Conservation (phyloP, 163 green algal species). For the Scenedesmus sp. region DNA sequence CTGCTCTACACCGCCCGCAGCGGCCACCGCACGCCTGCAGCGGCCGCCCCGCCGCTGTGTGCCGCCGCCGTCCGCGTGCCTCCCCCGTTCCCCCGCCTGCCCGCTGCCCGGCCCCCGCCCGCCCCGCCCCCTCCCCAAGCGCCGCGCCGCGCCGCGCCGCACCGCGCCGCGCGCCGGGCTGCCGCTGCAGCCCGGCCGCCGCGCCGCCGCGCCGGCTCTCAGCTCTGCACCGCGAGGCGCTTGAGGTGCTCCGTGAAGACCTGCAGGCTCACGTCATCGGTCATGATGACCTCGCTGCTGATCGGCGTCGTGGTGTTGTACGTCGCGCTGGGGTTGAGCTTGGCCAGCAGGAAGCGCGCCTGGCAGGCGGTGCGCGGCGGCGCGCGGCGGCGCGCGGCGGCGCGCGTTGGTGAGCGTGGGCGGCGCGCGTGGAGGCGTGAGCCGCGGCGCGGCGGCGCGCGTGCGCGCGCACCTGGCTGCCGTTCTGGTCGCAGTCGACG, state of each 20-base stretch:
- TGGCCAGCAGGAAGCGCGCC: slow-evolving; percentile 96
- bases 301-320: slow-evolving; percentile 71
- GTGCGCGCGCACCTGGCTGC: slow-evolving; percentile 73
- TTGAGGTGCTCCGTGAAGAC: slow-evolving; percentile 98
- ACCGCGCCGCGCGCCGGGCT: too few species aligned
- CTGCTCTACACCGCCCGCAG: too few species aligned
- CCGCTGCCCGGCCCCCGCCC: too few species aligned
- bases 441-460: too few species aligned
- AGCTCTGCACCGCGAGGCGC: slow-evolving; percentile 87
- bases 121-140: too few species aligned
- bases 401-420: not conserved
- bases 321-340: slow-evolving; percentile 95
- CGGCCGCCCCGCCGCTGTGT: too few species aligned
- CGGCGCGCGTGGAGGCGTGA: not conserved
- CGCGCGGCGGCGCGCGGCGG: not conserved
- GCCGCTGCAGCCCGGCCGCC: too few species aligned
- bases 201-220: not conserved
- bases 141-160: too few species aligned
- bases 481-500: slow-evolving; percentile 98
- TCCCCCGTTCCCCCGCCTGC: too few species aligned
- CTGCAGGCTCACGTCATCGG: slow-evolving; percentile 94
- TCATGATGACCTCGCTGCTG: slow-evolving; percentile 91
- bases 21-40: too few species aligned
- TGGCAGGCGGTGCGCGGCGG: slow-evolving; percentile 43
- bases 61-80: too few species aligned